phyloP scores from a whole-genome alignment of 768 basidiomycete genomes.

The Boletellus ananas region DNA sequence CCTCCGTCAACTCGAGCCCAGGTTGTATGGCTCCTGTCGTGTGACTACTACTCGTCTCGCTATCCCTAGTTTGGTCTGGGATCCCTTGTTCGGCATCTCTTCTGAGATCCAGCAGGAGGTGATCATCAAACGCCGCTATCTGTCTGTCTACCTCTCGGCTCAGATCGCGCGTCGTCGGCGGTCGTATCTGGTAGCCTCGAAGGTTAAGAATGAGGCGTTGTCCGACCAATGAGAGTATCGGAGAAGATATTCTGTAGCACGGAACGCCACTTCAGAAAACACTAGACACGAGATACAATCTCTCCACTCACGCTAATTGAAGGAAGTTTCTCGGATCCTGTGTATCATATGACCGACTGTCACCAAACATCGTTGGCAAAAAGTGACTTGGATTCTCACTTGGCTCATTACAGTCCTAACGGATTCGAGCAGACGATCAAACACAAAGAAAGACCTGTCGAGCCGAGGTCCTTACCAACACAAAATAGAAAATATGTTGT shows the following conservation, averaged over 20 bases:
- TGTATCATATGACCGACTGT: not conserved
- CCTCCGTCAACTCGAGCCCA: not conserved
- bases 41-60: not conserved
- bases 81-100: not conserved
- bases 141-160: conserved; percentile 20
- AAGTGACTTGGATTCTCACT: conserved; percentile 1
- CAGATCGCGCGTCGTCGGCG: not conserved
- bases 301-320: conserved; percentile 1
- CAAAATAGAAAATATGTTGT: conserved; percentile 1
- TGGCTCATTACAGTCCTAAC: conserved; percentile 3
- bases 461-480: conserved; percentile 10
- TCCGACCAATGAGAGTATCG: conserved; percentile 11
- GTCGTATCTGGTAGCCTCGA: conserved; percentile 1
- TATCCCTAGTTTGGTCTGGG: not conserved
- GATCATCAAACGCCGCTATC: conserved; percentile 5
- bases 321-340: conserved; percentile 13
- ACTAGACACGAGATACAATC: no score
- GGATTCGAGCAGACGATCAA: not conserved
- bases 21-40: not conserved
- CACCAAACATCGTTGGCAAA: not conserved
- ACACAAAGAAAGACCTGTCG: not conserved
- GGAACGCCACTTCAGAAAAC: not conserved
- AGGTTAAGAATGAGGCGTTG: conserved; percentile 22
- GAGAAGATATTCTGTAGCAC: conserved; percentile 10
- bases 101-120: not conserved